Conservation (phyloP, 116 monocot genomes). For the Dioscorea cayenensis region DNA sequence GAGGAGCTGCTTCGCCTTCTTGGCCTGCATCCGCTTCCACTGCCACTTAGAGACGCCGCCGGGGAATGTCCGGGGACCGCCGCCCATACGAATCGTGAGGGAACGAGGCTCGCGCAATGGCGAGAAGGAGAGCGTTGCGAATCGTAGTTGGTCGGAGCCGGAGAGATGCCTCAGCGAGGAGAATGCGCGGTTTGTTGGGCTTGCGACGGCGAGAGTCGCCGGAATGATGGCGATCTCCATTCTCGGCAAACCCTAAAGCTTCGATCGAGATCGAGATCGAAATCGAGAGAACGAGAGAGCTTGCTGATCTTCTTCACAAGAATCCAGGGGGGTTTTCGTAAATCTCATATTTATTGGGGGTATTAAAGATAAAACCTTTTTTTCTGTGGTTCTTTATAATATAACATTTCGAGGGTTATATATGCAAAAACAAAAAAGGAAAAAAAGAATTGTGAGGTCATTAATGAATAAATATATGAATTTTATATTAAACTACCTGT, state of each 20-base stretch:
- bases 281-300: too few relatives aligned
- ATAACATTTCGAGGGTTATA: too few relatives aligned
- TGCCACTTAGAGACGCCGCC: conserved; percentile 98
- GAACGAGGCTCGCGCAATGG: neutral
- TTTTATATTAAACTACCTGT: too few relatives aligned
- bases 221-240: conserved; percentile 9
- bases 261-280: too few relatives aligned
- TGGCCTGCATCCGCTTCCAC: conserved; percentile 95
- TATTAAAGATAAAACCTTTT: too few relatives aligned
- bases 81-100: conserved; percentile 68
- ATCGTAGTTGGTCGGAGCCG: neutral
- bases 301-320: too few relatives aligned
- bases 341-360: too few relatives aligned
- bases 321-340: too few relatives aligned
- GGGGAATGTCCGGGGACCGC: conserved; percentile 88
- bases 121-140: neutral
- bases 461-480: too few relatives aligned
- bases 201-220: conserved; percentile 4
- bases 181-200: neutral
- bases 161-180: conserved; percentile 5
- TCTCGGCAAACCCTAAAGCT: neutral
- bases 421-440: too few relatives aligned
- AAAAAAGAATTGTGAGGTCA: too few relatives aligned
- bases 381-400: too few relatives aligned
- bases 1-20: conserved; percentile 91